These are phyloP conservation scores for Boeremia exigua DNA, from an alignment of 2,329 filamentous ascomycete genomes.

Conservation along the genomic window DNA sequence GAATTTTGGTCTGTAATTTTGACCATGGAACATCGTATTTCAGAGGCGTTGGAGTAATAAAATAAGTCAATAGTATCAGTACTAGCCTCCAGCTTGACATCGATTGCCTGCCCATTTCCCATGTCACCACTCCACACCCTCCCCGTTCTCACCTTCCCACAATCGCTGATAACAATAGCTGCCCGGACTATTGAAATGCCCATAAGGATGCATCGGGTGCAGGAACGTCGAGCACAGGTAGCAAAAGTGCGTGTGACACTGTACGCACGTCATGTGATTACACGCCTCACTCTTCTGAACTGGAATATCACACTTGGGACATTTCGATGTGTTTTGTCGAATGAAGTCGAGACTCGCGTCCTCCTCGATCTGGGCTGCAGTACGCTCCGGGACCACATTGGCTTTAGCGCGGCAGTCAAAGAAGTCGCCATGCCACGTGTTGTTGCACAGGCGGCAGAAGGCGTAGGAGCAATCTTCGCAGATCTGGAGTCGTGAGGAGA, in stretches of 20 bases:
- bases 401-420: neutral
- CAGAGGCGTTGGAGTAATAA: neutral
- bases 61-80: neutral
- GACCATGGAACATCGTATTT: neutral
- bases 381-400: neutral
- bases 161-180: neutral
- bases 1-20: too few species aligned
- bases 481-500: neutral
- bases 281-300: conserved; percentile 3
- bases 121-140: neutral
- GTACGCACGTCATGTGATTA: neutral
- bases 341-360: neutral
- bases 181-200: neutral
- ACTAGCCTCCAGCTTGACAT: neutral
- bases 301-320: neutral
- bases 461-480: conserved; percentile 9
- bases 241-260: conserved; percentile 1
- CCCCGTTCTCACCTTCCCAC: neutral
- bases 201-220: neutral
- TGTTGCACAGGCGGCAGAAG: conserved; percentile 1
- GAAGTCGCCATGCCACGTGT: conserved; percentile 8
- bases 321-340: neutral
- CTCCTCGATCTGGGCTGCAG: neutral
- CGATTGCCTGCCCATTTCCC: neutral
- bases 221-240: conserved; percentile 1